Conservation (phyloP, 768 basidiomycete species). For the Mycena sanguinolenta region DNA sequence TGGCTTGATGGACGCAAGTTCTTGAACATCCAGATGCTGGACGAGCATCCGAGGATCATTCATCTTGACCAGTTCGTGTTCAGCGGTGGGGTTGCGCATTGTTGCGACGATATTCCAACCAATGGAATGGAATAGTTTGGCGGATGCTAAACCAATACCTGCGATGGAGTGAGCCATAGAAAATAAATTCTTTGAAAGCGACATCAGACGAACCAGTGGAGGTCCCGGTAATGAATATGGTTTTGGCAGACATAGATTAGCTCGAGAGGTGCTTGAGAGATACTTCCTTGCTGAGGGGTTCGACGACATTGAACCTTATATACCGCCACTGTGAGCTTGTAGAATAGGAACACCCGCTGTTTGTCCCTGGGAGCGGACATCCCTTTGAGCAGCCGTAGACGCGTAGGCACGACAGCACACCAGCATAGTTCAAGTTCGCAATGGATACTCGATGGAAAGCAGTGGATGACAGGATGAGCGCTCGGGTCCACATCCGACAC, state of each 20-base stretch:
- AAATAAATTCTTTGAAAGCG: not conserved
- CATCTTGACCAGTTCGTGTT: conserved; percentile 22
- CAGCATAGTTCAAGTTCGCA: too few relatives aligned
- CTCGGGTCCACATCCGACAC: too few relatives aligned
- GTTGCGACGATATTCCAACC: conserved; percentile 44
- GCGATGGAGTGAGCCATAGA: not conserved
- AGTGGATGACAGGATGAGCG: too few relatives aligned
- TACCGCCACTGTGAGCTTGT: too few relatives aligned
- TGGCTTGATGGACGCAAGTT: conserved; percentile 31
- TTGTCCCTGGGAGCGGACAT: too few relatives aligned
- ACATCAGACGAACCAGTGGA: conserved; percentile 24
- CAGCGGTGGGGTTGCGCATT: conserved; percentile 34
- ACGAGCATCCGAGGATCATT: conserved; percentile 34
- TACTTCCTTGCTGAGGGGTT: too few relatives aligned
- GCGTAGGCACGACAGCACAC: too few relatives aligned
- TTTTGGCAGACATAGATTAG: conserved; percentile 17
- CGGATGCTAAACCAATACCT: conserved; percentile 39
- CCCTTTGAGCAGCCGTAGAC: conserved; percentile 1
- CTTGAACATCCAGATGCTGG: conserved; percentile 35
- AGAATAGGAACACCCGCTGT: too few relatives aligned
- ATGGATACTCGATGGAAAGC: too few relatives aligned
- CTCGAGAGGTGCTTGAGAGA: too few relatives aligned
- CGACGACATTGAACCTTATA: too few relatives aligned
- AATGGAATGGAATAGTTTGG: conserved; percentile 36
- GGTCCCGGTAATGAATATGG: conserved; percentile 40